Conservation (phyloP, 768 basidiomycete genomes). For the Clavaria fumosa region DNA sequence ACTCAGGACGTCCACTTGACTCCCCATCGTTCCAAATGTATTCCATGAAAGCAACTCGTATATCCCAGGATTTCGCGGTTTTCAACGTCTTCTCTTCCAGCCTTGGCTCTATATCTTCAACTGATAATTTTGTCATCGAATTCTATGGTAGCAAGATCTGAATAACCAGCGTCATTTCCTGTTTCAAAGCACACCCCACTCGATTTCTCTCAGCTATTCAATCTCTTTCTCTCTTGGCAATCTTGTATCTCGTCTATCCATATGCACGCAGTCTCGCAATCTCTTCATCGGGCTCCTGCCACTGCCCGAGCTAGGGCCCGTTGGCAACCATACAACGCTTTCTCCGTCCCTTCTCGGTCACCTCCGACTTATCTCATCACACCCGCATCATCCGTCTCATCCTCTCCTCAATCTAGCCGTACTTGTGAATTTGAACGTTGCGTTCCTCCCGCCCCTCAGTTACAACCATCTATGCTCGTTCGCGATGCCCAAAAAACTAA, state of each 20-base stretch:
- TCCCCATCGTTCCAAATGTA: no score
- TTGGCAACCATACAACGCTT: conserved; percentile 65
- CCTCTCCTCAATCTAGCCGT: conserved; percentile 26
- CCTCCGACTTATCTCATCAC: conserved; percentile 37
- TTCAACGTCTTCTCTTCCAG: no score
- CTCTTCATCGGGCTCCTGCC: conserved; percentile 55
- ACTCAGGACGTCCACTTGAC: no score
- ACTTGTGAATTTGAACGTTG: conserved; percentile 10
- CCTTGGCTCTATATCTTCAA: no score
- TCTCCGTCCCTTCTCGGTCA: conserved; percentile 25
- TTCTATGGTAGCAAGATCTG: no score
- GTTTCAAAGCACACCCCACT: background rate
- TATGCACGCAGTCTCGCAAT: conserved; percentile 30
- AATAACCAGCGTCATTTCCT: no score
- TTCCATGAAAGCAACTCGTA: no score
- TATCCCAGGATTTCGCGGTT: no score
- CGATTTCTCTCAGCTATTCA: conserved; percentile 15
- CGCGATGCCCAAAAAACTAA: conserved; percentile 39
- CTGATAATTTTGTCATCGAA: no score
- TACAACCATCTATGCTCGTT: conserved; percentile 19
- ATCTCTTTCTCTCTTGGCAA: conserved; percentile 5
- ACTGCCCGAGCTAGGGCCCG: conserved; percentile 53
- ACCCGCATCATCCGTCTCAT: conserved; percentile 37
- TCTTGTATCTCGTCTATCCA: conserved; percentile 9
- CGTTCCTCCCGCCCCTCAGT: conserved; percentile 19